phyloP scores from a whole-genome alignment of 306 rosid species.

The Pyrus betulifolia region DNA sequence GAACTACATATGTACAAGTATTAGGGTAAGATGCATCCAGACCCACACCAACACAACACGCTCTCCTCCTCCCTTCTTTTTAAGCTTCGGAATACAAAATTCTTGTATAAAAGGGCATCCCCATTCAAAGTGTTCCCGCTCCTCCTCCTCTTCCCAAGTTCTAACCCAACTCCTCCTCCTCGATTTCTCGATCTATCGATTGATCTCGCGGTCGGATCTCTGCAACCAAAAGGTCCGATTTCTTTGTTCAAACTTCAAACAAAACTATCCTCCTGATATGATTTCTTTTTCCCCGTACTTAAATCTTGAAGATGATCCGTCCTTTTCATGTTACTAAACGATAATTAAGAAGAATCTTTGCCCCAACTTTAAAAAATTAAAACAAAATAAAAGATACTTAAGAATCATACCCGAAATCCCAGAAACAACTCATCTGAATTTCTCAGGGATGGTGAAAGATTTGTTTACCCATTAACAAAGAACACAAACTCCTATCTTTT shows the following conservation, averaged over 20 bases:
- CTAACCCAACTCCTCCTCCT: not conserved
- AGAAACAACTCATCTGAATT: not conserved
- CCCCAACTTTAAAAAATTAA: too few relatives aligned
- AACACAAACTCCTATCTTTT: not conserved
- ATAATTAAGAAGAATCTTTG: too few relatives aligned
- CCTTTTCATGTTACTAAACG: not conserved
- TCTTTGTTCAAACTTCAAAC: not conserved
- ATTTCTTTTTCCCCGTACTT: not conserved
- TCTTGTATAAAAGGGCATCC: constrained; percentile 29
- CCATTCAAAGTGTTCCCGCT: constrained; percentile 60
- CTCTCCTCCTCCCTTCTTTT: constrained; percentile 12
- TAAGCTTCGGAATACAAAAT: constrained; percentile 11
- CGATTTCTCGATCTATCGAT: too few relatives aligned
- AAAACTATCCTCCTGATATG: constrained; percentile 10
- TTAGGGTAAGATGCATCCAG: not conserved
- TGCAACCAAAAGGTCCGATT: constrained; percentile 12
- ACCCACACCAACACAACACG: not conserved
- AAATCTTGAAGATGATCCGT: not conserved
- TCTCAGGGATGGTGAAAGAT: not conserved
- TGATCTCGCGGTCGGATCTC: constrained; percentile 3
- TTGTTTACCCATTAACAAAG: not conserved
- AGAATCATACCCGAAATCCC: not conserved
- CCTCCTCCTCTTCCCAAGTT: not conserved
- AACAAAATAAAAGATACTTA: too few relatives aligned
- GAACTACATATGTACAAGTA: not conserved